Percentiles rank a stretch among this genome's conserved stretches.
Evolutionary conservation across 2,329 filamentous ascomycete species (phyloP).

Genomic region (Ustulina deusta): DNA sequence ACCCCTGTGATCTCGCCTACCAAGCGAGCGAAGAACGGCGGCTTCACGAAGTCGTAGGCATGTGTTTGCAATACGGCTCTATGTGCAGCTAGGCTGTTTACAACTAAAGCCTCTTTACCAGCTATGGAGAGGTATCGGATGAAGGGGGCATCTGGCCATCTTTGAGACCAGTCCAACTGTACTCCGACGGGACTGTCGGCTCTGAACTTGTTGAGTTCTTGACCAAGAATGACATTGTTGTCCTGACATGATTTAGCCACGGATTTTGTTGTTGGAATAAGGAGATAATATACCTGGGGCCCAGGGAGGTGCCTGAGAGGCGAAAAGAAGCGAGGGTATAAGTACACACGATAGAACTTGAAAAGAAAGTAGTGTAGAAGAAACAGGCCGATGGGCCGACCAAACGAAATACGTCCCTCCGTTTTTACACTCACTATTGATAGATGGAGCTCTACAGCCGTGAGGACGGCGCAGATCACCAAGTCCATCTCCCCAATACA

Average conservation of each 20-base stretch:
- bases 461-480: constrained; percentile 32
- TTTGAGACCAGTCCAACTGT: constrained; percentile 51
- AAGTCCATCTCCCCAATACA: constrained; percentile 37
- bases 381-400: constrained; percentile 6
- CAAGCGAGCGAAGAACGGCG: constrained; percentile 50
- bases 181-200: constrained; percentile 47
- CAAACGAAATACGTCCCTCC: not conserved
- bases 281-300: constrained; percentile 52
- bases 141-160: constrained; percentile 53
- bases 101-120: constrained; percentile 54
- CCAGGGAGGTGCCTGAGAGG: constrained; percentile 59
- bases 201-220: constrained; percentile 52
- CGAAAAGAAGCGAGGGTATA: constrained; percentile 59
- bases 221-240: constrained; percentile 56
- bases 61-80: constrained; percentile 55
- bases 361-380: constrained; percentile 43
- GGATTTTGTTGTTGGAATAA: not conserved
- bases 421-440: not conserved
- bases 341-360: constrained; percentile 53
- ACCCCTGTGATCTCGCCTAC: constrained; percentile 53
- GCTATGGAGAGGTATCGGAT: constrained; percentile 55
- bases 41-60: constrained; percentile 56
- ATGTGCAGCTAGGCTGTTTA: constrained; percentile 53
- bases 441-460: constrained; percentile 33
- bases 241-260: constrained; percentile 46